Base-by-base conservation (phyloP, 2,329 filamentous ascomycete species). In the Colletotrichum tanaceti region DNA sequence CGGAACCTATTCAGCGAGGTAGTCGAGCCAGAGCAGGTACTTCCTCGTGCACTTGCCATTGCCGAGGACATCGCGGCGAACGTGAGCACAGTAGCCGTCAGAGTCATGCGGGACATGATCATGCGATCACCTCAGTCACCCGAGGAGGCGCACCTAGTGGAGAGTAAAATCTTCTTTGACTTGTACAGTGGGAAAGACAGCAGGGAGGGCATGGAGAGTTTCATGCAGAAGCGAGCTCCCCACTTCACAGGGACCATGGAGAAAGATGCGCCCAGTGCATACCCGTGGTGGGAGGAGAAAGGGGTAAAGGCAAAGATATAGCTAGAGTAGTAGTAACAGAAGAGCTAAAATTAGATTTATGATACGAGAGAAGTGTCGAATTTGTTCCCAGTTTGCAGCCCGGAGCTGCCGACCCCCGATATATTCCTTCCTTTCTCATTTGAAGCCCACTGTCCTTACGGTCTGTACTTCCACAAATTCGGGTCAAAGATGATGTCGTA, bases 81-180 rank as follows among this genome's bases (percentile, higher is more conserved):
- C 73, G 90, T 89, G 32, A 92, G 89, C 72, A 79, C 80, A 1
- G 86, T 93, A 35, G 87, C 88, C 35, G 87, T 86, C 10, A 84
- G 87, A 71, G 74, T 93, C 64, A 93, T 92, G 86, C 86, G 87
- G 74, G 91, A 93, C 73, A 78, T 94, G 81, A 89, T 94, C 82
- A 93, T 86, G 73, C 80, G 87, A 38, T 84, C 84, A 43, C 81
- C 84, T 0, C 82, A 79, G 20, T 87, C 84, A 24, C 86, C 91
- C 0, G 92, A 94, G 79, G 90, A 84, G 58, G 87, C 91, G 63
- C 91, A 93, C 80, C 77, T 93, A 71, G 79, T 94, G 38, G 91
- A 94, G 79, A 89, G 86, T 71, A 84, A 82, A 70, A 77, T 92
- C n/a, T 82, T 91, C 64, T 86, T 85, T 73, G 87, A 90, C 71